Evolutionary conservation across 306 rosid genomes (phyloP), one percentile per base, ranked within the genome.

Genomic region (Begonia masoniana): DNA sequence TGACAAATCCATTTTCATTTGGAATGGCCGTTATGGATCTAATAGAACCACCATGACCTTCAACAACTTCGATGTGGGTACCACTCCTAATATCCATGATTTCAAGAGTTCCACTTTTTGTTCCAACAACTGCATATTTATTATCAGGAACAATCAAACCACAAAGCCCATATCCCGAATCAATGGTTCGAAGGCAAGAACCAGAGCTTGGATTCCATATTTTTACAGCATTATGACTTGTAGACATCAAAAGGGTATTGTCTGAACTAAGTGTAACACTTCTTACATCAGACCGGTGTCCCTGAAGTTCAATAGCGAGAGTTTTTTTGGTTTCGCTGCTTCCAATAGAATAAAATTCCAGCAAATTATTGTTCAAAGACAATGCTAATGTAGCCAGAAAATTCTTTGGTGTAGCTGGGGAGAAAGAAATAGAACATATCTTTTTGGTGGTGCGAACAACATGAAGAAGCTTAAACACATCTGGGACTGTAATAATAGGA

Each of bases 171-270:
- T 78, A 83, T 41, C 87, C 94, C 26, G 96, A 85, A 65, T 85
- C 94, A 67, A 91, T 67, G 41, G 97, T 91, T 67, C 97, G 78
- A 59, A 91, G 81, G 80, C 97, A 91, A 62, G 97, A 78, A 24
- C 97, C 92, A 17, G 82, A 76, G 50, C 82, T 85, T 62, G 97
- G 88, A 64, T 91, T 91, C 96, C 97, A 91, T 56, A 91, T 78
- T 77, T 91, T 91, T 21, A 78, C 88, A 1, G 94, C 79, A 71
- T 83, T 81, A 69, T 91, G 96, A 77, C 97, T 91, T 51, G 96
- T 91, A 67, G 97, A 91, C 91, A 91, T 71, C 75, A 91, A 74
- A 71, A 85, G 77, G 41, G 78, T 57, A 67, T 77, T 91, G 71
- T 91, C 97, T 2, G 92, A 83, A 71, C 96, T 85, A 57, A 91